Base-by-base conservation (phyloP, 2,329 filamentous ascomycete species). In the Beauveria asiatica region DNA sequence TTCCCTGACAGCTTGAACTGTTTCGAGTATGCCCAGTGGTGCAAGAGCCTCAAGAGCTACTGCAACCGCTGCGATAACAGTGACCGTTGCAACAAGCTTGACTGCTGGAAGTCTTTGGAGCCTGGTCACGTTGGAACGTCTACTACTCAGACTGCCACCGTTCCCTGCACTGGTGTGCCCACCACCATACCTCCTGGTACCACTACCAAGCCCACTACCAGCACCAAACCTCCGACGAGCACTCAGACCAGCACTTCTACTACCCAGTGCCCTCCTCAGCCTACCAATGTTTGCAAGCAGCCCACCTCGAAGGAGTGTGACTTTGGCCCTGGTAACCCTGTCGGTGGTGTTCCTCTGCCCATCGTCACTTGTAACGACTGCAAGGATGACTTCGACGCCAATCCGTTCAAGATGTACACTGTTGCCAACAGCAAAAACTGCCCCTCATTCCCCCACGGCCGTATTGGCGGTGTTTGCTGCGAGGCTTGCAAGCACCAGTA, bases 301-400 rank as follows among this genome's bases (percentile, higher is more conserved):
- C 77, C 81, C n/a, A 70, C 73, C 57, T 79, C 74, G 72, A 80
- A 82, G 65, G 79, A 80, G 68, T 82, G 80, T 65, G 85, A 84
- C 57, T 93, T 92, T 68, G 84, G 83, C 1, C 85, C 87, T 1
- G 83, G 86, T 41, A 85, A 75, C 55, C 76, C 79, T 3, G 78
- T 83, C 17, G 81, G 79, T 53, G 76, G 73, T 62, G 82, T 84
- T 57, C 70, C 73, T 23, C 70, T 83, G 57, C 81, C 81, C 50
- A 70, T 80, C 59, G 75, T 83, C 37, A 78, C 76, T 25, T 84
- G 81, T 74, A 84, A 83, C 70, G 80, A 83, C 64, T 64, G 78
- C 45, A 67, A 72, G 61, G 60, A 62, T 8, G 77, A 82, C 63
- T 78, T 73, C 64, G 63, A 65, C 30, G 65, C 65, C 57, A 76